These are phyloP conservation scores for Bruguiera gymnorhiza DNA, from an alignment of 345 rosid species.

Conservation along the genomic window DNA sequence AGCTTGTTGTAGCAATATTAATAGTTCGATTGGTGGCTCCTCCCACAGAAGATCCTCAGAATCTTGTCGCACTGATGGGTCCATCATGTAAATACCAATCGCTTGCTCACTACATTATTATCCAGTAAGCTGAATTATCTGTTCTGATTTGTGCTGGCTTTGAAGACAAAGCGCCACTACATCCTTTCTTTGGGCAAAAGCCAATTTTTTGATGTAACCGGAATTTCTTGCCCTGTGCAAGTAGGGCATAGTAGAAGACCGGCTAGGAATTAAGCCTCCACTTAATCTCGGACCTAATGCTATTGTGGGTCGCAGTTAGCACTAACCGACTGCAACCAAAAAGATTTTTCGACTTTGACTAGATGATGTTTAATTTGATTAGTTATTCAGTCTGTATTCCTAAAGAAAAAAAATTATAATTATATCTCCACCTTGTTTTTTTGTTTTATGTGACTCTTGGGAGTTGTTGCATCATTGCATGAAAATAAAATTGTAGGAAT, in stretches of 20 bases:
- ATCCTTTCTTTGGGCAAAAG: constrained; percentile 6
- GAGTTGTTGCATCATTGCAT: too few species aligned
- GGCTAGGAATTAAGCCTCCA: constrained; percentile 9
- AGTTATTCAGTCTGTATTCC: too few species aligned
- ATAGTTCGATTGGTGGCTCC: constrained; percentile 5
- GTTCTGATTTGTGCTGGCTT: constrained; percentile 14
- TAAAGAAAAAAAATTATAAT: too few species aligned
- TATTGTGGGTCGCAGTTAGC: background rate
- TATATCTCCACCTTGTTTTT: too few species aligned
- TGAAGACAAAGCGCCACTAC: constrained; percentile 2
- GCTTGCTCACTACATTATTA: constrained; percentile 17
- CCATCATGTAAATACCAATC: constrained; percentile 27
- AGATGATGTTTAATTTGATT: background rate
- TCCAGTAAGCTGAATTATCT: background rate
- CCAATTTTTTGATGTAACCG: constrained; percentile 2
- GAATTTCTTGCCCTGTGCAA: constrained; percentile 6
- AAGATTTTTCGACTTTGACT: background rate
- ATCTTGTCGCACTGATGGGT: background rate
- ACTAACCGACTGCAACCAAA: background rate
- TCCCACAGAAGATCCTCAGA: constrained; percentile 7
- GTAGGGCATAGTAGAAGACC: too few species aligned
- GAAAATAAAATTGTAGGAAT: too few species aligned
- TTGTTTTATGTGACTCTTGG: too few species aligned
- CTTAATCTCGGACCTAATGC: background rate
- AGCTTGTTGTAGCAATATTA: constrained; percentile 2